These are phyloP conservation scores for Diutina pseudorugosa DNA, from an alignment of 1,139 yeast species.

Conservation along the genomic window DNA sequence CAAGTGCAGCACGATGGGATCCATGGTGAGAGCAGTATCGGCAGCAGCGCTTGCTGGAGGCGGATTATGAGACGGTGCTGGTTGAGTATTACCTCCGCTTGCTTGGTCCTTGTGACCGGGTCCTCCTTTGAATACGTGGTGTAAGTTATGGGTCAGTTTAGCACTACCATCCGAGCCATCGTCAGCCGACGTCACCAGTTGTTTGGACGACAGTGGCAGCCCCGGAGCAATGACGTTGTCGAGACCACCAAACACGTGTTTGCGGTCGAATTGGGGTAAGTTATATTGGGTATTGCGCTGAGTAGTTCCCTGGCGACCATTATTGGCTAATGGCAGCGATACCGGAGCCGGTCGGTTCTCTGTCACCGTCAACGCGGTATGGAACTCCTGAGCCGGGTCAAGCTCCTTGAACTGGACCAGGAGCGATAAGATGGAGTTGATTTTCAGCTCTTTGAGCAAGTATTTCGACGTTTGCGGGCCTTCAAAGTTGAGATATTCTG, in stretches of 20 bases:
- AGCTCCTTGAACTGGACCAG: slow-evolving; percentile 29
- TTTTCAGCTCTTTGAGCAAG: slow-evolving; percentile 63
- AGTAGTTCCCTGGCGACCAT: slow-evolving; percentile 5
- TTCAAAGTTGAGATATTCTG: slow-evolving; percentile 55
- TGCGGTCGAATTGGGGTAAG: slow-evolving; percentile 27
- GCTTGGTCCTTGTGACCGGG: neutral
- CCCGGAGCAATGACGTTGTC: slow-evolving; percentile 17
- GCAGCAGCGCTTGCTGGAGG: neutral
- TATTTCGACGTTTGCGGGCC: slow-evolving; percentile 48
- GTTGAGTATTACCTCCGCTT: neutral
- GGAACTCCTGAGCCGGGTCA: slow-evolving; percentile 30
- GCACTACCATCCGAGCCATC: neutral
- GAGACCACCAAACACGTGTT: slow-evolving; percentile 29
- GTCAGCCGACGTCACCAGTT: neutral
- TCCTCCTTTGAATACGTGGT: neutral
- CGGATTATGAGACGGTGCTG: too few relatives aligned
- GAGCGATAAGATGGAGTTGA: slow-evolving; percentile 61
- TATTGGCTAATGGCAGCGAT: neutral
- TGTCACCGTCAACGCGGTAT: slow-evolving; percentile 24
- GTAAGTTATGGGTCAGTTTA: neutral
- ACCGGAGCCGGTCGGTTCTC: neutral
- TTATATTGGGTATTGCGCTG: slow-evolving; percentile 12
- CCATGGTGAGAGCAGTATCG: slow-evolving; percentile 17
- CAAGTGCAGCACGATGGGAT: slow-evolving; percentile 40
- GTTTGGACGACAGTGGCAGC: neutral